Conservation (phyloP, 768 basidiomycete species). For the Xerocomellus chrysenteron region DNA sequence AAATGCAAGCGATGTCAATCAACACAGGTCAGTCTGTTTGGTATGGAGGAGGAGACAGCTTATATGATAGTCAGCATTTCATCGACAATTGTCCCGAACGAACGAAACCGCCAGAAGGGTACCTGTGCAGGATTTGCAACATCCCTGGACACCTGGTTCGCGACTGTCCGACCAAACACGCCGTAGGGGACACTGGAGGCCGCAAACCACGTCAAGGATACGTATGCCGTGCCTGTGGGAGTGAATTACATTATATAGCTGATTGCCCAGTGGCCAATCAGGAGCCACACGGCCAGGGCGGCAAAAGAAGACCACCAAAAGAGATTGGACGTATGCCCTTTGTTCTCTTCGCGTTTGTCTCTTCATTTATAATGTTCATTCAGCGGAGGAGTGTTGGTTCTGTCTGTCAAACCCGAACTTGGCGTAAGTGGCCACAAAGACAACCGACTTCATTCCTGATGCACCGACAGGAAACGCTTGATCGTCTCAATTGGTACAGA, state of each 20-base stretch:
- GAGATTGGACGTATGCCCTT: constrained; percentile 80
- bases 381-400: constrained; percentile 97
- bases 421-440: constrained; percentile 50
- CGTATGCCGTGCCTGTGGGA: constrained; percentile 88
- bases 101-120: constrained; percentile 75
- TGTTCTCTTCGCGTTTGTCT: background rate
- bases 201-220: constrained; percentile 83
- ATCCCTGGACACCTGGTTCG: constrained; percentile 85
- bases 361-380: constrained; percentile 5
- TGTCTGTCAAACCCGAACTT: constrained; percentile 93
- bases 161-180: constrained; percentile 82
- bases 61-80: constrained; percentile 54
- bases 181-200: constrained; percentile 79
- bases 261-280: constrained; percentile 79
- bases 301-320: constrained; percentile 55
- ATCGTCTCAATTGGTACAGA: constrained; percentile 93
- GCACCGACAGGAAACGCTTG: constrained; percentile 74
- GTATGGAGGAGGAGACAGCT: background rate
- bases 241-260: constrained; percentile 79
- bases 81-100: constrained; percentile 76
- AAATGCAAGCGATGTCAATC: constrained; percentile 78
- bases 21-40: constrained; percentile 52
- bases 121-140: constrained; percentile 84
- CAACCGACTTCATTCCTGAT: constrained; percentile 2
- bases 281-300: constrained; percentile 30